Conservation (phyloP, 495 filamentous ascomycete genomes). For the Friedmanniomyces endolithicus region DNA sequence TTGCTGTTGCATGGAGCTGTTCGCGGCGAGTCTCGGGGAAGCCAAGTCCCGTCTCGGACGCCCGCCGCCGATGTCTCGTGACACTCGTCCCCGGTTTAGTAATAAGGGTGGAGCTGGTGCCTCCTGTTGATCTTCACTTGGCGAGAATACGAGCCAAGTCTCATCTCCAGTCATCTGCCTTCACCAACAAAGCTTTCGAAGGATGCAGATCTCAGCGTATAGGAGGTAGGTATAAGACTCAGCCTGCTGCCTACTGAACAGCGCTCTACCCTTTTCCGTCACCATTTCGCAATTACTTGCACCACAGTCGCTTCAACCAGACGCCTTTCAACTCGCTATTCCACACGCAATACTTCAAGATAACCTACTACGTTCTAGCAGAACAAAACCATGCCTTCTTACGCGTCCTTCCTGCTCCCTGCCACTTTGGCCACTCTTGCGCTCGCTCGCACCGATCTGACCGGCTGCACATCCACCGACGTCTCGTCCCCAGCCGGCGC, state of each 20-base stretch:
- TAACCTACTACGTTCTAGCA: neutral
- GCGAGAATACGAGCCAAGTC: too few species aligned
- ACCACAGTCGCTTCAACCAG: neutral
- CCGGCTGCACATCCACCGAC: conserved; percentile 35
- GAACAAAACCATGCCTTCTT: conserved; percentile 5
- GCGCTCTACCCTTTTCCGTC: neutral
- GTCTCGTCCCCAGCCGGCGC: conserved; percentile 30
- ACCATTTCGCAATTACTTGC: neutral
- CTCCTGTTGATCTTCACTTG: too few species aligned
- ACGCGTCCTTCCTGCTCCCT: conserved; percentile 8
- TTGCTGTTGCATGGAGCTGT: too few species aligned
- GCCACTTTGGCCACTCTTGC: conserved; percentile 24
- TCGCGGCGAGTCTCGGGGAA: too few species aligned
- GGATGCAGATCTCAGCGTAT: too few species aligned
- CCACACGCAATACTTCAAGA: neutral
- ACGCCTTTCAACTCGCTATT: neutral
- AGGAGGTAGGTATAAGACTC: neutral
- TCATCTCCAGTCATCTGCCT: too few species aligned
- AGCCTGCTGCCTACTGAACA: neutral
- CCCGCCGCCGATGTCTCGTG: too few species aligned
- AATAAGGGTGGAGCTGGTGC: too few species aligned
- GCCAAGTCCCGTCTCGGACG: too few species aligned
- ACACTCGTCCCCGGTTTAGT: too few species aligned
- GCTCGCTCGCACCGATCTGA: conserved; percentile 36
- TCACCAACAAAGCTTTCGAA: too few species aligned